These are phyloP conservation scores for Platanthera zijinensis DNA, from an alignment of 106 monocot genomes.

Conservation along the genomic window DNA sequence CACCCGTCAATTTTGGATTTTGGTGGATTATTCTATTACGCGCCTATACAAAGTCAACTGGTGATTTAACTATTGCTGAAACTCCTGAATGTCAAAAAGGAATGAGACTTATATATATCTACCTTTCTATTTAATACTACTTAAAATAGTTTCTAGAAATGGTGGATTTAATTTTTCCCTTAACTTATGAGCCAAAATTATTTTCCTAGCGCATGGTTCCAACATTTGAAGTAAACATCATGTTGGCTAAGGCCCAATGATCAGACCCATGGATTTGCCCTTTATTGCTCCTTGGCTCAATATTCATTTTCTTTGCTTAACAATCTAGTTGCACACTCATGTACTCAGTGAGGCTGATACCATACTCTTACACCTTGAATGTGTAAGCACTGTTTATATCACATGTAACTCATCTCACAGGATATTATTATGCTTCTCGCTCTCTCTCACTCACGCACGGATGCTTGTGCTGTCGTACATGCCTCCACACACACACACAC, in stretches of 20 bases:
- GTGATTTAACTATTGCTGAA: conserved; percentile 61
- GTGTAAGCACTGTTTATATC: too few species aligned
- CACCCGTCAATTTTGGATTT: conserved; percentile 86
- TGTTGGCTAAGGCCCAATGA: background rate
- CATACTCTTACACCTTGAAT: too few species aligned
- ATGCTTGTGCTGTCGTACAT: too few species aligned
- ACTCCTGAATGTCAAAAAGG: conserved; percentile 72
- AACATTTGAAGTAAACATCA: background rate
- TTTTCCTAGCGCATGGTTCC: background rate
- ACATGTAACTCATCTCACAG: too few species aligned
- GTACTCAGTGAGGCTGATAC: too few species aligned
- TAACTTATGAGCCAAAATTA: background rate
- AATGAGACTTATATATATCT: conserved; percentile 40
- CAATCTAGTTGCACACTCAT: too few species aligned
- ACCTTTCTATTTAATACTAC: background rate
- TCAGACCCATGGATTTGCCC: too few species aligned
- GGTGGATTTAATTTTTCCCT: background rate
- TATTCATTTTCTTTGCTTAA: too few species aligned
- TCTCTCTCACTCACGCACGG: too few species aligned
- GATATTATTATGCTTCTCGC: too few species aligned
- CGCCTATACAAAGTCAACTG: conserved; percentile 83
- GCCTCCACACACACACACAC: too few species aligned
- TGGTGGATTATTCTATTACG: conserved; percentile 94
- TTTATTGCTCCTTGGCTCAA: too few species aligned
- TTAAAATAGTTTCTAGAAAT: background rate